Conservation (phyloP, 176 grass and related monocot species). For the Bonia amplexicaulis region DNA sequence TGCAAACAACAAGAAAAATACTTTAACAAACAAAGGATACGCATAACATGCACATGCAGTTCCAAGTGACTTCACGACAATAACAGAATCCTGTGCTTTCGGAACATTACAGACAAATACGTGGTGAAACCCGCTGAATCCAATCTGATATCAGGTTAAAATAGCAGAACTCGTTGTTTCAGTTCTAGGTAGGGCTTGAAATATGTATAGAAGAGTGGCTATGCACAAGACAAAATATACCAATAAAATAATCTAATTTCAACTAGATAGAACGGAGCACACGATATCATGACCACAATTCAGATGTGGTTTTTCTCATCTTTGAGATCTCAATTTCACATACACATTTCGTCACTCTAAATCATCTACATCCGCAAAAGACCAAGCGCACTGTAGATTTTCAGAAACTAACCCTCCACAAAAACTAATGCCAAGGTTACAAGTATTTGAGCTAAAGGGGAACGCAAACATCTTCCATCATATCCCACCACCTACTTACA, state of each 20-base stretch:
- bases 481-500: constrained; percentile 33
- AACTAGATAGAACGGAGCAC: constrained; percentile 1
- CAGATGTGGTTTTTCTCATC: constrained; percentile 9
- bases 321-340: background rate
- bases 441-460: constrained; percentile 13
- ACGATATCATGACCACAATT: constrained; percentile 19
- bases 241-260: constrained; percentile 8
- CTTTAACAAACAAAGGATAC: background rate
- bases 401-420: background rate
- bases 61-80: background rate
- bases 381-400: background rate
- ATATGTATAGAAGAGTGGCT: background rate
- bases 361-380: constrained; percentile 24
- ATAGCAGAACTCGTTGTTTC: background rate
- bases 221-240: background rate
- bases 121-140: background rate
- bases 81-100: background rate
- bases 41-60: background rate
- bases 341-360: constrained; percentile 18
- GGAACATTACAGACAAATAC: background rate
- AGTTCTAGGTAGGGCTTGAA: background rate
- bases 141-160: background rate
- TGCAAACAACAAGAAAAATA: background rate
- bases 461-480: background rate
- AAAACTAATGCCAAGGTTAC: constrained; percentile 26